phyloP scores from a whole-genome alignment of 2,329 filamentous ascomycete genomes.

The Colletotrichum eleusines region DNA sequence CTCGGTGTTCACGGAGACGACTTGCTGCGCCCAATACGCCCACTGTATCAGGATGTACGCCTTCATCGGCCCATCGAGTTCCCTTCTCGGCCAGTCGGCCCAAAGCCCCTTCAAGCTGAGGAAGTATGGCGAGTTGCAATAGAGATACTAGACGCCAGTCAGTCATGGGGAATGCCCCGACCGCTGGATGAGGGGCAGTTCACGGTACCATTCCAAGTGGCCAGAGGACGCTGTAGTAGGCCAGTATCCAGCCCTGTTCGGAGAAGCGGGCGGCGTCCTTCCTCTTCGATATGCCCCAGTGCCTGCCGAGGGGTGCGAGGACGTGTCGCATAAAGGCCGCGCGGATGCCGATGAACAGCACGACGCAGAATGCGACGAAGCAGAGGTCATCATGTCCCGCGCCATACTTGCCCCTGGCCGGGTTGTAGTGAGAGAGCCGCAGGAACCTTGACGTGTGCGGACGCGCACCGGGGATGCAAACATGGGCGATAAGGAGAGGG shows the following conservation, averaged over 20 bases:
- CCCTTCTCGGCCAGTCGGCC: slow-evolving; percentile 9
- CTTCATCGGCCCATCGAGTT: slow-evolving; percentile 30
- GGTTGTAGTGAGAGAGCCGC: slow-evolving; percentile 2
- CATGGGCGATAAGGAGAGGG: not conserved
- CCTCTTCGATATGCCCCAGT: slow-evolving; percentile 8
- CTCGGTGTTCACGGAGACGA: slow-evolving; percentile 27
- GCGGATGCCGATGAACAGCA: slow-evolving; percentile 1
- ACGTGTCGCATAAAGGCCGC: slow-evolving; percentile 13
- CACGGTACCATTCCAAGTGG: slow-evolving; percentile 1
- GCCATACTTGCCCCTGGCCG: slow-evolving; percentile 3
- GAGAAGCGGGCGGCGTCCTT: slow-evolving; percentile 6
- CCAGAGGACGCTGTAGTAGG: slow-evolving; percentile 13
- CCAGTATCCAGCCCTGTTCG: slow-evolving; percentile 17
- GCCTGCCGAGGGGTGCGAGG: not conserved
- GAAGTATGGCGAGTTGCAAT: slow-evolving; percentile 4
- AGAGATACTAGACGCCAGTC: slow-evolving; percentile 9
- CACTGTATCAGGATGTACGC: slow-evolving; percentile 19
- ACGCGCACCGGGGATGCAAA: not conserved
- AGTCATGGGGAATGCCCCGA: not conserved
- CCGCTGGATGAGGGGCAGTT: not conserved
- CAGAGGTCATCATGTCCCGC: slow-evolving; percentile 23
- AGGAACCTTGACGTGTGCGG: slow-evolving; percentile 6
- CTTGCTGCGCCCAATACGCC: slow-evolving; percentile 31
- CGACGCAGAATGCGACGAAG: slow-evolving; percentile 8
- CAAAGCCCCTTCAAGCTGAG: slow-evolving; percentile 16